Conservation (phyloP, 352 stramenopile species). For the Elongisporangium anandrum region DNA sequence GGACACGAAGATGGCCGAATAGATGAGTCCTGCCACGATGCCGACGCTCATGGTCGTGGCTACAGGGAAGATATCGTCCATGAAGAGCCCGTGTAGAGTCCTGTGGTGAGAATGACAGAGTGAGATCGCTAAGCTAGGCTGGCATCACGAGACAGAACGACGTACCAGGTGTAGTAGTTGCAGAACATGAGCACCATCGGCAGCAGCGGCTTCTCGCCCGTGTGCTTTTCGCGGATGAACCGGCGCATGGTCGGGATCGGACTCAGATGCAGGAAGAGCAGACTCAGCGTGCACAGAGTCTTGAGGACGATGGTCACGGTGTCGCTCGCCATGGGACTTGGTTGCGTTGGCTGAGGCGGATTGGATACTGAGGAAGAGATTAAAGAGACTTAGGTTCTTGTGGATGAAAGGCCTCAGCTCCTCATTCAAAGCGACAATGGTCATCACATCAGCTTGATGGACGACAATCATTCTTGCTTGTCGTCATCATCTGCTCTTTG, state of each 20-base stretch:
- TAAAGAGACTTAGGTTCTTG: too few relatives aligned
- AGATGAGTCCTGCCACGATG: slow-evolving; percentile 21
- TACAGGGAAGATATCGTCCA: slow-evolving; percentile 34
- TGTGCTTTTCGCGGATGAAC: slow-evolving; percentile 14
- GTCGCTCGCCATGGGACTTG: too few relatives aligned
- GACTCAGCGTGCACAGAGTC: too few relatives aligned
- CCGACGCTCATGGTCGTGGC: slow-evolving; percentile 35
- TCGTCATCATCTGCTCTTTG: too few relatives aligned
- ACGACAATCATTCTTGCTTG: too few relatives aligned
- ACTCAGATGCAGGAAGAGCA: slow-evolving; percentile 2
- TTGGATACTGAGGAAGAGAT: too few relatives aligned
- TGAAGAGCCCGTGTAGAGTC: slow-evolving; percentile 44
- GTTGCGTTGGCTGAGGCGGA: too few relatives aligned
- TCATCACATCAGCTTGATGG: too few relatives aligned
- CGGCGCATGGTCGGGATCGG: slow-evolving; percentile 13
- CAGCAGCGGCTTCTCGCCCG: slow-evolving; percentile 13
- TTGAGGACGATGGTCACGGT: too few relatives aligned
- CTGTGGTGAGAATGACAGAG: not conserved
- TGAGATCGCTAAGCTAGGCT: too few relatives aligned
- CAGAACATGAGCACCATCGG: slow-evolving; percentile 16
- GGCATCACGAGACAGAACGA: not conserved
- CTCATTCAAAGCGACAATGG: too few relatives aligned
- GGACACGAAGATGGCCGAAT: slow-evolving; percentile 32
- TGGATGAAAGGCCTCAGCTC: too few relatives aligned
- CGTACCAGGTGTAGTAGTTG: slow-evolving; percentile 15